Evolutionary conservation across 305 asterid genomes (phyloP).

Genomic region (Fraxinus albicans): DNA sequence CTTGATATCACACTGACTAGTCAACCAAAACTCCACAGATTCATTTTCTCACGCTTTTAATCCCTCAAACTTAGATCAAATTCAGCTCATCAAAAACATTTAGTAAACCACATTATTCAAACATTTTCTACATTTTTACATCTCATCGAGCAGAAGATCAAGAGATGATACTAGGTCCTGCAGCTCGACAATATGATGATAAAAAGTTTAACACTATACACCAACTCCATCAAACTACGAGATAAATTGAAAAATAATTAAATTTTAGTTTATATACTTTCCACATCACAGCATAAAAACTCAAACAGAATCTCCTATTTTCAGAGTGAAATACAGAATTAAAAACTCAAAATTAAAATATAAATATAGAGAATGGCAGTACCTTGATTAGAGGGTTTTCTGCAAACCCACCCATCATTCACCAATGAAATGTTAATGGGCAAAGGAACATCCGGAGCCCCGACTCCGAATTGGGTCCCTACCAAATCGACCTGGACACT

Average conservation of each 20-base stretch:
- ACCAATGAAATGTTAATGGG: slow-evolving; percentile 65
- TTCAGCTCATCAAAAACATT: neutral
- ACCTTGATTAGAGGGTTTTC: slow-evolving; percentile 66
- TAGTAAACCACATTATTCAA: neutral
- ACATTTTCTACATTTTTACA: neutral
- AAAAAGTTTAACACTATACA: neutral
- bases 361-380: neutral
- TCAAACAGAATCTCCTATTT: neutral
- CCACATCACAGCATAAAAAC: neutral
- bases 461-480: slow-evolving; percentile 93
- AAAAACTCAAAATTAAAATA: neutral
- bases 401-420: slow-evolving; percentile 84
- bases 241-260: neutral
- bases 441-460: slow-evolving; percentile 55
- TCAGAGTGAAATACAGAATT: neutral
- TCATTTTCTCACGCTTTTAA: neutral
- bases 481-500: slow-evolving; percentile 51
- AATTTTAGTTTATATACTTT: neutral
- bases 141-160: neutral
- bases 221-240: neutral
- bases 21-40: neutral
- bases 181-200: neutral
- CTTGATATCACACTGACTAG: slow-evolving; percentile 5
- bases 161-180: neutral
- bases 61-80: neutral